phyloP scores from a whole-genome alignment of 2,329 filamentous ascomycete genomes.

The Sclerotinia minor region DNA sequence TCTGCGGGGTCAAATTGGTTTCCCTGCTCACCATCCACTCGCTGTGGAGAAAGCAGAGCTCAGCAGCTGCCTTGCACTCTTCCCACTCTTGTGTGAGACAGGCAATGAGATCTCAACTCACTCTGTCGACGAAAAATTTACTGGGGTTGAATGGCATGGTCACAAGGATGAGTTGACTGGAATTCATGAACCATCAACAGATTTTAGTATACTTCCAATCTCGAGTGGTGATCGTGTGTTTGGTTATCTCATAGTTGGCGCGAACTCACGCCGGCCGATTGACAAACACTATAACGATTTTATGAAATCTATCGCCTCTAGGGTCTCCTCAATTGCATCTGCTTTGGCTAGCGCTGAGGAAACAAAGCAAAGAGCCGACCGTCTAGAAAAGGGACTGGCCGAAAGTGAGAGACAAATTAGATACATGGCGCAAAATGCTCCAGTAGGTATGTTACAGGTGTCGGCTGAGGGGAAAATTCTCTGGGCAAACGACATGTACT shows the following conservation, averaged over 20 bases:
- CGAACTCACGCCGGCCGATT: conserved; percentile 36
- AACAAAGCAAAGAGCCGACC: conserved; percentile 22
- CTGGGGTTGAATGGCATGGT: conserved; percentile 29
- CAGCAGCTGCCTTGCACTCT: conserved; percentile 30
- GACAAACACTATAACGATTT: conserved; percentile 36
- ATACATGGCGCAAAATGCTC: conserved; percentile 39
- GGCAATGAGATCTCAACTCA: conserved; percentile 29
- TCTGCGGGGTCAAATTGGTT: conserved; percentile 31
- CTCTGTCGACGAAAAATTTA: conserved; percentile 34
- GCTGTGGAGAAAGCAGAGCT: conserved; percentile 30
- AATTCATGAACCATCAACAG: conserved; percentile 33
- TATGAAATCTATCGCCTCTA: conserved; percentile 34
- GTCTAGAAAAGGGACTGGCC: conserved; percentile 25
- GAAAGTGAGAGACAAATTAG: conserved; percentile 31
- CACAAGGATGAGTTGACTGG: conserved; percentile 22
- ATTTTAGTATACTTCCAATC: conserved; percentile 36
- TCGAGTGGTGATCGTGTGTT: conserved; percentile 27
- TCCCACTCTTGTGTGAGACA: conserved; percentile 34
- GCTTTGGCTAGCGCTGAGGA: conserved; percentile 33
- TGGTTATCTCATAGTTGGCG: conserved; percentile 36
- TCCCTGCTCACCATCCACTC: conserved; percentile 33
- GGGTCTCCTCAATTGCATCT: conserved; percentile 34
- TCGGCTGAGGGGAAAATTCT: conserved; percentile 32
- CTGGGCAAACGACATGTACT: conserved; percentile 40
- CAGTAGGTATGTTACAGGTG: conserved; percentile 38